Evolutionary conservation across 257 asterid genomes (phyloP), one percentile per base, ranked within the genome.

Genomic region (Pogostemon cablin): DNA sequence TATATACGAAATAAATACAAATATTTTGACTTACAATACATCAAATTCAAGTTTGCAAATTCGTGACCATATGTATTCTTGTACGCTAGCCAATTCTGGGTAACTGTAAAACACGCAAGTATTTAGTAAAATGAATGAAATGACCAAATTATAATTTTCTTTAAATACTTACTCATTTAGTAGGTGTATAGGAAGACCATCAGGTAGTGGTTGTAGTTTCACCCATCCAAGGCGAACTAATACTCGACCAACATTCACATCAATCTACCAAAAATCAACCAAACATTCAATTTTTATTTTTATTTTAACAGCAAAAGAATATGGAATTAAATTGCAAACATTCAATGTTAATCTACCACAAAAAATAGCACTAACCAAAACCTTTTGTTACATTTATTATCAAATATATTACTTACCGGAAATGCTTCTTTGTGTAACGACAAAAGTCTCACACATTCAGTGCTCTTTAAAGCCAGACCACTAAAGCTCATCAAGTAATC

Each of bases 211-310:
- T 44, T 83, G 75, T 55, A 91, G 63, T 3, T 91, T 92, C 40
- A 89, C 87, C 97, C 96, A 89, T 17, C 93, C 95, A 9, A 85
- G 68, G 57, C 95, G 87, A 54, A 82, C 87, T 8, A 74, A 76
- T 55, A 91, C 57, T 40, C 96, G 88, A 37, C 78, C 86, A 69
- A 84, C 86, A 58, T 91, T 91, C 17, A 80, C 77, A 65, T 91
- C 97, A 42, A 91, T 85, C 97, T 91, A 73, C 9, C 20, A 42
- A 1, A 71, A 57, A 34, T 55, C 12, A 34, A 17, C 39, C 9
- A 57, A 25, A 25, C 32, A 25, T 25, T 25, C 32, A 20, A 20
- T 20, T 20, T 20, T 20, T 20, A 20, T 20, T 20, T 20, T 20
- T 25, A 25, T 25, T 25, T 25, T 25, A 25, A 25, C 32, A 25